Percentiles rank a stretch among this genome's conserved stretches.
Evolutionary conservation across 1,284 basidiomycete genomes (phyloP).

Genomic region (Rhodotorula sp.): DNA sequence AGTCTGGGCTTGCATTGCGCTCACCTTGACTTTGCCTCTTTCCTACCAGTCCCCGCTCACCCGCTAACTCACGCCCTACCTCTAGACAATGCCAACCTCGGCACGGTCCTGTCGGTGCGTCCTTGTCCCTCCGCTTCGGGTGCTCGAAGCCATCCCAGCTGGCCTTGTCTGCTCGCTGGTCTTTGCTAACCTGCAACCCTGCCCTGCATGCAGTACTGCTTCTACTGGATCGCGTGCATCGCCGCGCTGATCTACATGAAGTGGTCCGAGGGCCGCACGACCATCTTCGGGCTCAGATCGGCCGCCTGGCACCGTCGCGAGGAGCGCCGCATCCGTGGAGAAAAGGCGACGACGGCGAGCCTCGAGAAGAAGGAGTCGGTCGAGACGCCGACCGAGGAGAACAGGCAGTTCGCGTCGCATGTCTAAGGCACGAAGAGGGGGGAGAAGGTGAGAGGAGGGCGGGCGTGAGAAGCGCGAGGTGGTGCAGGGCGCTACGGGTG

Average conservation of each 20-base stretch:
- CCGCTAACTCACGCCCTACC: neutral
- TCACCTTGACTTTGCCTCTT: neutral
- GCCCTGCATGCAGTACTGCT: conserved; percentile 22
- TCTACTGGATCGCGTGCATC: conserved; percentile 61
- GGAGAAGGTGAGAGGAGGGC: no score
- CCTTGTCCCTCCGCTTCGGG: neutral
- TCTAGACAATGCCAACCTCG: conserved; percentile 16
- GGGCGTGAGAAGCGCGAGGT: neutral
- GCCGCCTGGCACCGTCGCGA: conserved; percentile 27
- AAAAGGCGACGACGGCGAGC: neutral
- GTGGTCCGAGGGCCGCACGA: conserved; percentile 58
- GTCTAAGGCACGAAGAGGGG: neutral
- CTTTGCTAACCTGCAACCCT: neutral
- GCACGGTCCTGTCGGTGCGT: conserved; percentile 3
- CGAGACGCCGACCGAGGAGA: conserved; percentile 28
- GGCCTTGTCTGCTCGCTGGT: neutral
- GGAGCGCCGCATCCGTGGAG: conserved; percentile 4
- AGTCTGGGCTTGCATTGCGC: no score
- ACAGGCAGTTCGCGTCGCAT: conserved; percentile 28
- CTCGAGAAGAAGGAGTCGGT: conserved; percentile 21
- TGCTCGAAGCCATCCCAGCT: neutral
- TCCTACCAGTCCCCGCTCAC: neutral
- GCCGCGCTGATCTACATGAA: conserved; percentile 68
- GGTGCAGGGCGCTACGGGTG: no score
- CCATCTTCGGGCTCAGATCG: conserved; percentile 35